Conservation (phyloP, 768 basidiomycete species). For the Russula sp. region DNA sequence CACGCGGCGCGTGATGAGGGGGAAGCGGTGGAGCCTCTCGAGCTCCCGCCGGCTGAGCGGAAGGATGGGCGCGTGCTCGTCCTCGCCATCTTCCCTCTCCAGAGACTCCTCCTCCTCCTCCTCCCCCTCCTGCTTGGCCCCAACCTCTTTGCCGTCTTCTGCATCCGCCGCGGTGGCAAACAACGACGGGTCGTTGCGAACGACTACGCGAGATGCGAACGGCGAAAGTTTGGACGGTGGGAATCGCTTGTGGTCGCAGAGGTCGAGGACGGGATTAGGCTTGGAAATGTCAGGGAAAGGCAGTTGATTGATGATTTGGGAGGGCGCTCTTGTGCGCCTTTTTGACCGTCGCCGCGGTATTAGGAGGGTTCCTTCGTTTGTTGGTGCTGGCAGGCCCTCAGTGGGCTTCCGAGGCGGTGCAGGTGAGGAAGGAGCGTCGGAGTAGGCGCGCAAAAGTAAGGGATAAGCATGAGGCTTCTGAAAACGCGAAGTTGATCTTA, state of each 20-base stretch:
- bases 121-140: constrained; percentile 27
- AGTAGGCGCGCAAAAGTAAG: constrained; percentile 14
- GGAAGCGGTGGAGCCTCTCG: constrained; percentile 36
- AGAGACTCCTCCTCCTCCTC: constrained; percentile 30
- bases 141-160: constrained; percentile 32
- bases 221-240: constrained; percentile 47
- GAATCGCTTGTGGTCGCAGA: constrained; percentile 30
- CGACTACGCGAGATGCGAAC: constrained; percentile 54
- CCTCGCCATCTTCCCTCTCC: constrained; percentile 23
- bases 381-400: not conserved
- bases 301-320: not conserved
- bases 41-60: constrained; percentile 27
- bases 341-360: not conserved
- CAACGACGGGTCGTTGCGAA: constrained; percentile 69
- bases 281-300: constrained; percentile 35
- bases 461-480: not conserved
- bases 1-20: constrained; percentile 49
- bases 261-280: constrained; percentile 17
- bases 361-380: not conserved
- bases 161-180: constrained; percentile 36
- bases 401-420: not conserved
- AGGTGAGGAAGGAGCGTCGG: constrained; percentile 5
- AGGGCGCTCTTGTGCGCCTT: constrained; percentile 15
- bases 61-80: constrained; percentile 31
- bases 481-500: not conserved